Evolutionary conservation across 495 filamentous ascomycete species (phyloP), one percentile per base, ranked within the genome.

Genomic region (Podospora comata): DNA sequence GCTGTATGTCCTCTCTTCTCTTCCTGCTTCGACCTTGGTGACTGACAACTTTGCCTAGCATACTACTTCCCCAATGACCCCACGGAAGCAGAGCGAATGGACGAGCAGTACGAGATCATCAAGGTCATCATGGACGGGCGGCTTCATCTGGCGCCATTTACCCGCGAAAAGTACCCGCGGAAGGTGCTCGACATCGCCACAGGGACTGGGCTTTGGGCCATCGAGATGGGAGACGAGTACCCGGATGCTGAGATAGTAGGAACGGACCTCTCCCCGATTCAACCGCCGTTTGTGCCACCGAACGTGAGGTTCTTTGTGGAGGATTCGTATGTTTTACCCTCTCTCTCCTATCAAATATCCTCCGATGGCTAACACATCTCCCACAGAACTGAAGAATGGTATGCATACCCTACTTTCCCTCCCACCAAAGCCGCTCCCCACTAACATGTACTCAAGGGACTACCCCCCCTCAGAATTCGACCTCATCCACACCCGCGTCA

Each of bases 111-210:
- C 68, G 83, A 87, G 64, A 81, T 90, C 72, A 76, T 87, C 71
- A 87, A 85, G 60, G 62, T 85, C 62, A 68, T 85, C 60, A 84
- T 86, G 70, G 75, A 81, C 13, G 82, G 77, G 18, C 80, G 79
- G 39, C 75, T 88, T 20, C 87, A 86, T 74, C 82, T 89, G 69
- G 84, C 89, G 0, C 90, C 90, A 2, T 80, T 75, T 39, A 70
- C 74, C 4, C 53, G 57, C 7, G 48, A 88, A 0, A 64, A 72
- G n/a, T 75, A 85, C 11, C 87, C 88, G 0, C 72, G 80, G 48
- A 76, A 78, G 30, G 85, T 92, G 18, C 81, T 93, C 1, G 91
- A 92, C 71, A 83, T 92, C 18, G 90, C 87, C 6, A 91, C 89
- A 9, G 91, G 91, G 3, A 91, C 80, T 2, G 82, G 82, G 9